Evolutionary conservation across 2,329 filamentous ascomycete genomes (phyloP).

Genomic region (Thielaviopsis musarum): DNA sequence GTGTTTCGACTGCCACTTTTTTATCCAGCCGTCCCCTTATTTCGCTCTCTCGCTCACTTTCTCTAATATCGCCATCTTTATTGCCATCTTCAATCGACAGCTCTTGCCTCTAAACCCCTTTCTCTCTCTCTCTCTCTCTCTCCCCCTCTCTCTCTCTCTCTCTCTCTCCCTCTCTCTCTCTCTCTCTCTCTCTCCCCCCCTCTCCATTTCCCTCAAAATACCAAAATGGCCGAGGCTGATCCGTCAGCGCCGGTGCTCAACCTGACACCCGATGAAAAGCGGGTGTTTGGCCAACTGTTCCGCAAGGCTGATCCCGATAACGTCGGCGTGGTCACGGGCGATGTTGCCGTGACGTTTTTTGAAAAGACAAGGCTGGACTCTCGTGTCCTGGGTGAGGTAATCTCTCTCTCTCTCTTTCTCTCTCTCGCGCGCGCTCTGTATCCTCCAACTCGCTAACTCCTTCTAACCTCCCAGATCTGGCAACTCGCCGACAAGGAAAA

Average conservation of each 20-base stretch:
- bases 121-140: background rate
- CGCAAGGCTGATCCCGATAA: slow-evolving; percentile 80
- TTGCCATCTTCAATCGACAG: background rate
- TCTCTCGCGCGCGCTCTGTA: background rate
- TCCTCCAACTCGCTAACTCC: background rate
- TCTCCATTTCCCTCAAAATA: background rate
- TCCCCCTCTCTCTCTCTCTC: background rate
- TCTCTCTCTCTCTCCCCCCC: background rate
- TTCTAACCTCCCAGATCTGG: slow-evolving; percentile 56
- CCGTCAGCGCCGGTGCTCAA: slow-evolving; percentile 49
- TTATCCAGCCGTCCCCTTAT: too few species aligned
- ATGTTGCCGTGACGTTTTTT: slow-evolving; percentile 93
- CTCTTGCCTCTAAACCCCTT: background rate
- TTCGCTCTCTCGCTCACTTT: background rate
- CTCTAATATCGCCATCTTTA: background rate
- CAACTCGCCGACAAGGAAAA: slow-evolving; percentile 97
- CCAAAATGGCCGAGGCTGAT: slow-evolving; percentile 12
- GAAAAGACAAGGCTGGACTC: slow-evolving; percentile 85
- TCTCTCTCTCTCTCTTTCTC: slow-evolving; percentile 18
- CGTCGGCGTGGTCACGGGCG: slow-evolving; percentile 86
- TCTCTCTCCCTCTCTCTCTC: background rate
- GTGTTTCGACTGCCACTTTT: too few species aligned
- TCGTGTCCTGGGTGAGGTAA: slow-evolving; percentile 70
- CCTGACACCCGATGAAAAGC: slow-evolving; percentile 81
- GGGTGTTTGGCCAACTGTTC: slow-evolving; percentile 84